Evolutionary conservation across 805 yeast species (phyloP).

Genomic region (Teunomyces atbi): DNA sequence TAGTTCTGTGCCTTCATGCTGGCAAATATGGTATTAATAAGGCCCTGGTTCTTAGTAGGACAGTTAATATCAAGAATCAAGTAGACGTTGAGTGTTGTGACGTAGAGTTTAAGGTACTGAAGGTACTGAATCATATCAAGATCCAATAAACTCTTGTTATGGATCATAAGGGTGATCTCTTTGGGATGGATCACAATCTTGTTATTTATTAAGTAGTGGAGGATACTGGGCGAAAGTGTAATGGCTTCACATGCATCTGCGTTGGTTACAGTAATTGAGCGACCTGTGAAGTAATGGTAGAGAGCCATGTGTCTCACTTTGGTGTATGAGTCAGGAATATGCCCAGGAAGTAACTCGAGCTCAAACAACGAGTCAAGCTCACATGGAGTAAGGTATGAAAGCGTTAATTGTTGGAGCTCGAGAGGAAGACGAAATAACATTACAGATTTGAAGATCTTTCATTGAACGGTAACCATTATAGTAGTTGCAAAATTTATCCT

Average conservation of each 20-base stretch:
- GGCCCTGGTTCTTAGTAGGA: conserved; percentile 7
- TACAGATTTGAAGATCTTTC: conserved; percentile 5
- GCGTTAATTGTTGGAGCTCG: conserved; percentile 15
- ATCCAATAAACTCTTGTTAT: conserved; percentile 9
- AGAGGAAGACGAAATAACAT: conserved; percentile 14
- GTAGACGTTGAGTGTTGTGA: conserved; percentile 15
- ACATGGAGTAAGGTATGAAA: conserved; percentile 12
- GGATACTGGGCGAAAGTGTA: conserved; percentile 10
- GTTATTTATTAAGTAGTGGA: conserved; percentile 17
- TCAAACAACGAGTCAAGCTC: conserved; percentile 16
- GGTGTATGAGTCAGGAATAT: background rate
- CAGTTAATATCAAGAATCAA: conserved; percentile 12
- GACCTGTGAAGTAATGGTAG: conserved; percentile 1
- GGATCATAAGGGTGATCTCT: conserved; percentile 15
- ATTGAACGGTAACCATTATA: background rate
- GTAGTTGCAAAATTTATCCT: conserved; percentile 3
- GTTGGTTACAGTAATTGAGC: background rate
- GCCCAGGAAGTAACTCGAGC: background rate
- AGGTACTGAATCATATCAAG: conserved; percentile 11
- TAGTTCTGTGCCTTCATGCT: conserved; percentile 1
- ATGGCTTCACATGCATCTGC: background rate
- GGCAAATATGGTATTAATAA: conserved; percentile 2
- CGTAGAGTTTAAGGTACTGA: conserved; percentile 7
- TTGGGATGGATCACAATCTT: conserved; percentile 19
- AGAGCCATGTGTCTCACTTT: background rate